Evolutionary conservation across 441 rosid genomes (phyloP), one percentile per base, ranked within the genome.

Genomic region (Syzygium syzygioides): DNA sequence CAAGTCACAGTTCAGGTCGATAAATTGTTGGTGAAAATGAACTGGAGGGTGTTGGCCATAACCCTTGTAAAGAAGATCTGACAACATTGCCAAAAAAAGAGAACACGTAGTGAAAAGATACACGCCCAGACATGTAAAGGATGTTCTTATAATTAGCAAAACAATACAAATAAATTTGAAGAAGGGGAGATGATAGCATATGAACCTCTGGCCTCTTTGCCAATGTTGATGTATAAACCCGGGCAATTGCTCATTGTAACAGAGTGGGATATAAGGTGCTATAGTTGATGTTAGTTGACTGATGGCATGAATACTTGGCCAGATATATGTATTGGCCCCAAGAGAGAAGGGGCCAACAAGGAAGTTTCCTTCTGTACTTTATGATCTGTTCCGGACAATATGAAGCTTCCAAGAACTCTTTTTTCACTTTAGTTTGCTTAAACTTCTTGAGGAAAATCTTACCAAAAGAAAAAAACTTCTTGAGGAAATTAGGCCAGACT

Each of bases 171-270:
- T 84, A 41, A 13, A 26, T 23, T 32, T 41, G 23, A 83, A 53
- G 30, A 55, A 89, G 87, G 88, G 17, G 62, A 80, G 57, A 62
- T 64, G 85, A 88, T 86, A 87, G 55, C 20, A 71, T 54, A 52
- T 26, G 10, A 71, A 94, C 97, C 96, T 93, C 90, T 93, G 85
- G 96, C 94, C 90, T 94, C 94, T 90, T 87, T 94, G 94, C 95
- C 96, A 56, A 95, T 92, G 68, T 92, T 86, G 55, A 87, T 87
- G 92, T 88, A 93, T 84, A 92, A 85, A 89, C 95, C 95, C 25
- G 96, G 93, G 90, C 89, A 41, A 66, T 86, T 88, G 88, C 91
- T 90, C 94, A 92, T 94, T 86, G 83, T 76, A 23, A 76, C 23
- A 6, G 52, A 76, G 52, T 12, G 83, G 83, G n/a, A 37, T 76